phyloP scores from a whole-genome alignment of 2,329 filamentous ascomycete genomes.

The Lizonia empirigonia region DNA sequence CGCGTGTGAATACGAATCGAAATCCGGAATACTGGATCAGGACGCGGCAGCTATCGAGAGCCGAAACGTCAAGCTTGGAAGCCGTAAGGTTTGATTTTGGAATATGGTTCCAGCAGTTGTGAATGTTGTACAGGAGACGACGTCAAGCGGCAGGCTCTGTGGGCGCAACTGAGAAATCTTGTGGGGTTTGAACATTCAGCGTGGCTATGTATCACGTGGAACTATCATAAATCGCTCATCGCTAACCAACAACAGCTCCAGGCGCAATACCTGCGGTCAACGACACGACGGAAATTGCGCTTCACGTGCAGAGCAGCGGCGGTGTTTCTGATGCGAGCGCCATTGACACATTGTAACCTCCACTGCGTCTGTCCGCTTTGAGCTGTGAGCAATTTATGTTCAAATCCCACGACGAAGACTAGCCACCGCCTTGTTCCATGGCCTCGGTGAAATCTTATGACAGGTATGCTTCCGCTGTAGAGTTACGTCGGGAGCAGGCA shows the following conservation, averaged over 20 bases:
- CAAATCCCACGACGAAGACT: conserved; percentile 22
- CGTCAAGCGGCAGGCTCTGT: conserved; percentile 5
- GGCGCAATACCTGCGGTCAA: conserved; percentile 7
- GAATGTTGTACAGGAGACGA: conserved; percentile 7
- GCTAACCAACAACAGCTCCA: conserved; percentile 34
- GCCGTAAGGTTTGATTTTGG: conserved; percentile 9
- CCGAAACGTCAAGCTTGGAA: conserved; percentile 1
- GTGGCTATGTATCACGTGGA: conserved; percentile 27
- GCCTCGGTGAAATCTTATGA: background rate
- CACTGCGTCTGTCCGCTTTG: conserved; percentile 15
- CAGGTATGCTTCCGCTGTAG: background rate
- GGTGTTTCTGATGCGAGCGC: conserved; percentile 14
- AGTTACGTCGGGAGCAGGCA: background rate
- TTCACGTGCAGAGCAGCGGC: conserved; percentile 11
- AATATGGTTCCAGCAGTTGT: conserved; percentile 8
- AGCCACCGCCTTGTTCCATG: conserved; percentile 7
- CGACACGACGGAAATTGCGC: conserved; percentile 16
- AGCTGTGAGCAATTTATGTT: conserved; percentile 33
- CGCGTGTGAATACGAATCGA: background rate
- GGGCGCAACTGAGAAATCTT: conserved; percentile 6
- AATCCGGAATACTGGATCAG: conserved; percentile 14
- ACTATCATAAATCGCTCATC: conserved; percentile 30
- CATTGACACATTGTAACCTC: conserved; percentile 17
- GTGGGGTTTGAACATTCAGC: conserved; percentile 11
- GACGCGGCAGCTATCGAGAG: conserved; percentile 4